Conservation (phyloP, 1,139 yeast genomes). For the Protomyces gravidus region DNA sequence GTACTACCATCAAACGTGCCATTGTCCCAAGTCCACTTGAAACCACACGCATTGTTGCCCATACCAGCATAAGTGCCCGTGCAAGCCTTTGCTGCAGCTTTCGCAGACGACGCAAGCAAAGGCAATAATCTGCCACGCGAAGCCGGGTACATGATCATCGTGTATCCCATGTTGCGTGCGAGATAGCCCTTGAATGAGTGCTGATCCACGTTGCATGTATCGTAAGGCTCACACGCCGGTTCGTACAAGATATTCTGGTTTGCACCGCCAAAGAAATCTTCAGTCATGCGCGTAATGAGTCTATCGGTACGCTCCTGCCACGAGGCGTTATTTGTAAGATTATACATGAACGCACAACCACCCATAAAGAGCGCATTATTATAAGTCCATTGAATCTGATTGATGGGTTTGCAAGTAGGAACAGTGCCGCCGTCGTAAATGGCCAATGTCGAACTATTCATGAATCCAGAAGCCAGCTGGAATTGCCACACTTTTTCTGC, state of each 20-base stretch:
- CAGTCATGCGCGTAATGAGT: slow-evolving; percentile 53
- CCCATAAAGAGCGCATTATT: slow-evolving; percentile 70
- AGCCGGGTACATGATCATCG: slow-evolving; percentile 56
- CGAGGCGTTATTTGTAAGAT: slow-evolving; percentile 52
- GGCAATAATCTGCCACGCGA: slow-evolving; percentile 47
- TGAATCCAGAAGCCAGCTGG: slow-evolving; percentile 54
- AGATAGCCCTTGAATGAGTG: slow-evolving; percentile 71
- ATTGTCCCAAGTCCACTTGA: slow-evolving; percentile 53
- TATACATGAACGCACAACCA: slow-evolving; percentile 69
- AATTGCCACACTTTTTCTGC: slow-evolving; percentile 69
- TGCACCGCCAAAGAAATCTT: slow-evolving; percentile 48
- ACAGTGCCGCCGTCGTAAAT: slow-evolving; percentile 73
- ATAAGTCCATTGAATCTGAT: slow-evolving; percentile 65
- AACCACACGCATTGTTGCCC: slow-evolving; percentile 73
- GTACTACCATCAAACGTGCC: slow-evolving; percentile 39
- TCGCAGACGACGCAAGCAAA: slow-evolving; percentile 52
- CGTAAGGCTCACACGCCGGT: slow-evolving; percentile 59
- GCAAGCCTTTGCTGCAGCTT: slow-evolving; percentile 67
- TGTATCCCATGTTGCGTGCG: slow-evolving; percentile 59
- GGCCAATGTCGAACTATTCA: slow-evolving; percentile 40
- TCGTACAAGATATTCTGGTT: slow-evolving; percentile 54
- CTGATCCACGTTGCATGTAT: slow-evolving; percentile 68
- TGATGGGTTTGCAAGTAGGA: slow-evolving; percentile 54
- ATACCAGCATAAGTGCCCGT: slow-evolving; percentile 70
- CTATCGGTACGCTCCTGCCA: slow-evolving; percentile 57